phyloP scores from a whole-genome alignment of 1,284 basidiomycete species.

The Fomitopsis pinicola region DNA sequence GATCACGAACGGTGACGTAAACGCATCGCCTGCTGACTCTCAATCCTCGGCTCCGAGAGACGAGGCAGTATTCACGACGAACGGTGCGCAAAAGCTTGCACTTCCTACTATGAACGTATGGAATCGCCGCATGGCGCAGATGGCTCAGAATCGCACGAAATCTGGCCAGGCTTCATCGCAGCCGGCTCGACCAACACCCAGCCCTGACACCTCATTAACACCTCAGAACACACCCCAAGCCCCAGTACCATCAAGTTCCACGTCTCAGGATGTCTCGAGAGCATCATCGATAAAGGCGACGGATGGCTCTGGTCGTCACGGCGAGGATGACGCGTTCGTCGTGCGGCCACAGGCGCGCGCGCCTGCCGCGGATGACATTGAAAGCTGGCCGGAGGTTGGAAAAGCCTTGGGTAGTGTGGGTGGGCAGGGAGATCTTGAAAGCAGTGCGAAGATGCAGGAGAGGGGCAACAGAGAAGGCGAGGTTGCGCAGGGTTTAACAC shows the following conservation, averaged over 20 bases:
- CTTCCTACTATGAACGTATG: conserved; percentile 42
- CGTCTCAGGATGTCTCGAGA: conserved; percentile 6
- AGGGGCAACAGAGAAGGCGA: conserved; percentile 23
- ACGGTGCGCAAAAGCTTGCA: conserved; percentile 12
- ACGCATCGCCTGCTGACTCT: conserved; percentile 10
- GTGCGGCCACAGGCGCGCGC: conserved; percentile 21
- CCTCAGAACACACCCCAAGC: background rate
- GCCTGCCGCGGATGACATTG: conserved; percentile 31
- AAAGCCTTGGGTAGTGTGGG: conserved; percentile 22
- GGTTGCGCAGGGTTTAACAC: conserved; percentile 26
- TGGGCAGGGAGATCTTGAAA: conserved; percentile 18
- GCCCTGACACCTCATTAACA: background rate
- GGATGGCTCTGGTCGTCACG: conserved; percentile 8
- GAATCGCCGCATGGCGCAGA: conserved; percentile 45
- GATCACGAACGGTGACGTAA: conserved; percentile 20
- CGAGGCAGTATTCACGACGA: background rate
- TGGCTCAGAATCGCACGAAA: conserved; percentile 32
- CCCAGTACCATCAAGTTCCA: conserved; percentile 4
- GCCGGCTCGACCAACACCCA: conserved; percentile 3
- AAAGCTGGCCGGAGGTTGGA: conserved; percentile 47
- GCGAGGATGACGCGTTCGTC: conserved; percentile 41
- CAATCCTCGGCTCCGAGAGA: conserved; percentile 2
- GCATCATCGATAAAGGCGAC: background rate
- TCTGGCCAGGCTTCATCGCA: conserved; percentile 9
- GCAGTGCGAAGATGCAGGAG: conserved; percentile 18